Evolutionary conservation across 2,329 filamentous ascomycete genomes (phyloP), one percentile per base, ranked within the genome.

Genomic region (Botrytis galanthina): DNA sequence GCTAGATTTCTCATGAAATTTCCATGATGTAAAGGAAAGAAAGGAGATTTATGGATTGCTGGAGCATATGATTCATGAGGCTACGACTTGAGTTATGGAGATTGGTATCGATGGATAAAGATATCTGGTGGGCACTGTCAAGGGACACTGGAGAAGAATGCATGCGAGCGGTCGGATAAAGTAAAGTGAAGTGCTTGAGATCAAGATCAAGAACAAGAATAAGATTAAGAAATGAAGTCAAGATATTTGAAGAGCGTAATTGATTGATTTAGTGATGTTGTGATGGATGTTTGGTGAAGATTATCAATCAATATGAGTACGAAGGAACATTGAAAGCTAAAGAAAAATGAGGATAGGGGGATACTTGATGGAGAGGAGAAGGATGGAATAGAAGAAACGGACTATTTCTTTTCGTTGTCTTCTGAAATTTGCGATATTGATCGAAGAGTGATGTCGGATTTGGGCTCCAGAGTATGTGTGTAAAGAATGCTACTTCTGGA

Each of bases 21-120:
- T 69, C 48, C 66, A 69, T 57, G 35, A 69, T 69, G 66, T 69
- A 44, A 70, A 70, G 61, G 63, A 59, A 72, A 68, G 48, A 72
- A 67, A 54, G 60, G 60, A 57, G 71, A 69, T 70, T 70, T 60
- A 70, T 70, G 51, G 54, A 70, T 54, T 70, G 66, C 66, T 70
- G 51, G 54, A 54, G 64, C 71, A 70, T 70, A 73, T 48, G 64
- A 73, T 73, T 70, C 71, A 73, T 70, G 54, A 66, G 71, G 54
- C 71, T 70, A 73, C 64, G 71, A 70, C 64, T 39, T 51, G 32
- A 51, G 69, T 69, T 69, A 69, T 26, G 66, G 37, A 69, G 66
- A 69, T 63, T 71, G 69, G 44, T 71, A 48, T 71, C 60, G 66
- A 59, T 57, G 66, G 48, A 69, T 69, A 69, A 42, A 69, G 66